Percentiles rank a stretch among this genome's conserved stretches.
These are phyloP conservation scores for Aphanomyces cochlioides DNA, from an alignment of 352 stramenopile species.

Conservation along the genomic window DNA sequence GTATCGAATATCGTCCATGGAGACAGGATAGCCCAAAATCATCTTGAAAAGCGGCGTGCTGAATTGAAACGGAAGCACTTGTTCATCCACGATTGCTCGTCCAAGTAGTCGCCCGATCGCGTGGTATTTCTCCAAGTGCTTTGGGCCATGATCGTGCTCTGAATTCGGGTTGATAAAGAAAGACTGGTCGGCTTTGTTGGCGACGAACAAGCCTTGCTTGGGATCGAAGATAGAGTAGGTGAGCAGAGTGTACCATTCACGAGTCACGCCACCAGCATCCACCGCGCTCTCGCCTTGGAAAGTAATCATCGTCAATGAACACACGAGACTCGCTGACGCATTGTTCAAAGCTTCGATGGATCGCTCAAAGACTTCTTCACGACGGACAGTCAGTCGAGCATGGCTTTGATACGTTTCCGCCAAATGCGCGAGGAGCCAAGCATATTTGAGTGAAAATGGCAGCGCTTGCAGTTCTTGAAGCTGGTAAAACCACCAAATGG, in stretches of 20 bases:
- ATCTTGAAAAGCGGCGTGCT: constrained; percentile 96
- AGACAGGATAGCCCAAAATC: constrained; percentile 92
- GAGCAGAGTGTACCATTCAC: constrained; percentile 85
- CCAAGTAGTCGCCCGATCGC: constrained; percentile 52
- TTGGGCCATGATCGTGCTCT: constrained; percentile 47
- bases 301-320: constrained; percentile 61
- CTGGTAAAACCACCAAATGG: constrained; percentile 7
- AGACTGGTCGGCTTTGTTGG: constrained; percentile 46
- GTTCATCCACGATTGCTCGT: constrained; percentile 77
- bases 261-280: constrained; percentile 79
- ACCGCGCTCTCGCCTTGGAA: constrained; percentile 78
- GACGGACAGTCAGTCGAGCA: constrained; percentile 38
- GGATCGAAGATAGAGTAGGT: constrained; percentile 56
- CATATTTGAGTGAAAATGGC: constrained; percentile 20
- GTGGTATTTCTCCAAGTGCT: constrained; percentile 65
- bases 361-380: constrained; percentile 55
- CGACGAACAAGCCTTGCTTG: constrained; percentile 54
- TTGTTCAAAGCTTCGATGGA: constrained; percentile 56
- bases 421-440: constrained; percentile 10
- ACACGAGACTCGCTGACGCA: constrained; percentile 51
- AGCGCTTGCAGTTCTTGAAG: neutral
- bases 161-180: constrained; percentile 74
- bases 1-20: constrained; percentile 91
- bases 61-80: constrained; percentile 93
- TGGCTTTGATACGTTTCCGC: neutral